Percentiles rank a stretch among this genome's conserved stretches.
These are phyloP conservation scores for Salvia sclarea DNA, from an alignment of 305 asterid species.

Conservation along the genomic window DNA sequence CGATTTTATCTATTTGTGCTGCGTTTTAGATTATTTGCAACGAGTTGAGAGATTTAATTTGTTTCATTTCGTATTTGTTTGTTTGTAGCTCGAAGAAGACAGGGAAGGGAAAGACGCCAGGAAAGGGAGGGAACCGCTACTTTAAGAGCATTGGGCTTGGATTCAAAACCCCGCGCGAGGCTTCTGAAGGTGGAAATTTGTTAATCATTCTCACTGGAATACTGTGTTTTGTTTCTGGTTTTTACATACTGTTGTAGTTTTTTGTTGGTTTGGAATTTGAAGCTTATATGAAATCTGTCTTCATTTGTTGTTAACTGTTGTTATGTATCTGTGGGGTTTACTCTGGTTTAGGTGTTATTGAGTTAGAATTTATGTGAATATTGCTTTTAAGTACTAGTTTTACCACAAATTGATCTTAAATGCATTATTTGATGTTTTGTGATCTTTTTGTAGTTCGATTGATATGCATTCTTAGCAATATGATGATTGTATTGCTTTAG, in stretches of 20 bases:
- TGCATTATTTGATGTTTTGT: background rate
- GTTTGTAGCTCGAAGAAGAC: conserved; percentile 65
- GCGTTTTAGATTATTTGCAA: background rate
- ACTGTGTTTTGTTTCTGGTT: background rate
- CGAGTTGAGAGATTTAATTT: background rate
- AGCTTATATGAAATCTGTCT: background rate
- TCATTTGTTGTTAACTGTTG: background rate
- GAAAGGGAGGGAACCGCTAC: conserved; percentile 75
- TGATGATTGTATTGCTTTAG: no score
- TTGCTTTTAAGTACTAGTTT: background rate
- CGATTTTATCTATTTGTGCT: background rate
- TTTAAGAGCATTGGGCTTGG: conserved; percentile 64
- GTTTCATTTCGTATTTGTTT: background rate
- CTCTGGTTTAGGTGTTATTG: background rate
- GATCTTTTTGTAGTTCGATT: no score
- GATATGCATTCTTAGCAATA: no score
- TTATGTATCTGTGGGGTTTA: background rate
- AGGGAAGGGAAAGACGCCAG: conserved; percentile 69
- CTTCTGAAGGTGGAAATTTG: conserved; percentile 49
- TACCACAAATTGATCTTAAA: background rate
- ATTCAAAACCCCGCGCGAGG: conserved; percentile 78
- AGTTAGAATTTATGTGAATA: background rate
- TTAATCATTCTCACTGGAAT: no score
- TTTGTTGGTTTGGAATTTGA: background rate
- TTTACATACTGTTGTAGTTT: background rate